Conservation (phyloP, 1,284 basidiomycete genomes). For the Ganoderma boninense region DNA sequence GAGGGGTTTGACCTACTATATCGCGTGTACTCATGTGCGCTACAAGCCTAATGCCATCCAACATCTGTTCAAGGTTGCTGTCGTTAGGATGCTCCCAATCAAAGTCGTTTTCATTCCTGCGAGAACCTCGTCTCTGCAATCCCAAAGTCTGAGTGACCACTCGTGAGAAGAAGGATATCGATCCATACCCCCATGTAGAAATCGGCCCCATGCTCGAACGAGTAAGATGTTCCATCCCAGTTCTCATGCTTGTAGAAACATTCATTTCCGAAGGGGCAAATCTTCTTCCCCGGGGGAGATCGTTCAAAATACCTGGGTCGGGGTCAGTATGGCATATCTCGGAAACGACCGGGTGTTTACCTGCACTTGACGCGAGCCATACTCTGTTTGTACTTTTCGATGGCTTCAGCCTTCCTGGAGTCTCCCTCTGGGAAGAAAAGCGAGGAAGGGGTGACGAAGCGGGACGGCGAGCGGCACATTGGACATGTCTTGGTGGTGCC, state of each 20-base stretch:
- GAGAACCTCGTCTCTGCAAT: constrained; percentile 18
- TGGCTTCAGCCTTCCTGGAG: constrained; percentile 56
- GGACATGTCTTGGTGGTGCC: constrained; percentile 77
- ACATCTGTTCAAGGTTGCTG: constrained; percentile 16
- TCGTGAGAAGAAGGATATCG: not conserved
- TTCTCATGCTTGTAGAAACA: constrained; percentile 80
- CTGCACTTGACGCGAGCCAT: constrained; percentile 73
- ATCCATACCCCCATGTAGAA: constrained; percentile 55
- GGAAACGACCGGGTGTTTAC: constrained; percentile 46
- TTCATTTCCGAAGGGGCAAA: constrained; percentile 78
- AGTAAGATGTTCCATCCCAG: constrained; percentile 65
- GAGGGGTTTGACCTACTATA: constrained; percentile 6
- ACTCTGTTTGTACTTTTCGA: constrained; percentile 71
- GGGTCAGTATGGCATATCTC: not conserved
- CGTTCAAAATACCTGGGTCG: constrained; percentile 64
- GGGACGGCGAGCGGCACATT: constrained; percentile 69
- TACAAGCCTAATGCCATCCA: constrained; percentile 14
- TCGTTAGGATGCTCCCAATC: constrained; percentile 3
- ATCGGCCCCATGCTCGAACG: constrained; percentile 63
- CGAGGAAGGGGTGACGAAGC: constrained; percentile 75
- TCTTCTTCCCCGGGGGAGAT: constrained; percentile 54
- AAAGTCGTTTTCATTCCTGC: constrained; percentile 4
- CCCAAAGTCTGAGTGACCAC: not conserved
- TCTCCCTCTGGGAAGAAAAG: constrained; percentile 64
- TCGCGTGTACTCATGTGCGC: constrained; percentile 9